Base-by-base conservation (phyloP, 2,329 filamentous ascomycete species). In the Ploettnerulaceae sp. region DNA sequence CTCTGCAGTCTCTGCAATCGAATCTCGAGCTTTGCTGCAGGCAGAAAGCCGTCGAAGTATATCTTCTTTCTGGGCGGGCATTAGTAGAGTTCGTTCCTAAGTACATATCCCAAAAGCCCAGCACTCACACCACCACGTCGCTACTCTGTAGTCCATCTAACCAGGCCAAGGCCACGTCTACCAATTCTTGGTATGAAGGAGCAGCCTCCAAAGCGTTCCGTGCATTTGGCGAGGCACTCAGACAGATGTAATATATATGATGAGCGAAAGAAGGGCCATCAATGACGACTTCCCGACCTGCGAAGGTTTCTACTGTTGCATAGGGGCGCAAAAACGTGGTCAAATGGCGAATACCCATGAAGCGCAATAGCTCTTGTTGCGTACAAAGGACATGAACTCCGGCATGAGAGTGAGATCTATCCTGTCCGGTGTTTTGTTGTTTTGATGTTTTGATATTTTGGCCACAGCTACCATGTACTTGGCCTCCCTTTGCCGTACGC, bases 41-140 rank as follows among this genome's bases (percentile, higher is more conserved):
- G 91, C 1, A 97, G 72, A 46, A 79, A 82, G 11, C 89, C 89
- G 64, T 97, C 91, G 58, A 97, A 96, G 63, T 84, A 89, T 43
- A 96, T 85, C 36, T 74, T 79, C 48, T 77, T 69, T 55, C 82
- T 86, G 55, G n/a, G 24, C 40, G 38, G 41, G 12, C 31, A 43
- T 55, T 57, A 60, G 46, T 24, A 28, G 35, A 40, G 20, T 5
- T 18, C 14, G 15, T 24, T 36, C 17, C n/a, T n/a, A 11, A 21
- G 1, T 3, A 20, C 11, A 21, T 20, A 3, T 22, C 7, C 14
- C 15, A 15, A 28, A 15, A 24, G 24, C 15, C 9, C 14, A n/a
- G 2, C 28, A 43, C 58, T 41, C 71, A 91, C 87, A 93, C 74
- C 35, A 67, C 67, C 39, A 86, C 73, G 43, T 76, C 72, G 47